Evolutionary conservation across 2,329 filamentous ascomycete species (phyloP), one percentile per base, ranked within the genome.

Genomic region (Nemania diffusa): DNA sequence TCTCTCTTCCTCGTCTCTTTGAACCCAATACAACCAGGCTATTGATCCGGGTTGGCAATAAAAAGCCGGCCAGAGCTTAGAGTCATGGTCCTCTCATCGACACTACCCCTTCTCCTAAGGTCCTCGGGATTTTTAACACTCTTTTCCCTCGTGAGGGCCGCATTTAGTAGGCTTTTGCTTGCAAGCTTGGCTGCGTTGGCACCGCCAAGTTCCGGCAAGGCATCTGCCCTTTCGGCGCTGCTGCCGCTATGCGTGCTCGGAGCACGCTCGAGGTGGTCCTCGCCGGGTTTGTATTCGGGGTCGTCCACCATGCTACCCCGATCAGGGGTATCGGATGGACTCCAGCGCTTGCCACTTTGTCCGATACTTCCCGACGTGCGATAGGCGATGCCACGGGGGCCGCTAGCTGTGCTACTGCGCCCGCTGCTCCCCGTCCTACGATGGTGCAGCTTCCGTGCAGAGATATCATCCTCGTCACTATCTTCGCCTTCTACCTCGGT

Each of bases 401-500:
- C 84, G 68, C 86, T 87, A 22, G 83, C 82, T 40, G 83, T 87
- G 76, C 88, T 94, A 78, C 90, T 93, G 70, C 91, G 86, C 22
- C 91, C 91, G 74, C 91, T 94, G 78, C 91, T 94, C 52, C 91
- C 90, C 24, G 88, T 91, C 70, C 92, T 84, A 69, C 88, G 88
- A 79, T 94, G 91, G 71, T 89, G 84, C 80, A 85, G 74, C 67
- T 83, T 84, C 72, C 82, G 79, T 73, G 78, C 76, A 57, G 79
- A 77, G 37, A 81, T 71, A 48, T 91, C 90, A 56, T 93, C 92
- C 51, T 93, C 91, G 59, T 93, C 92, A 76, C 90, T 93, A 73
- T 94, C 93, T 71, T 91, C 94, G 72, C 92, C 93, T 74, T 97
- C 94, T 15, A 98, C 92, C 79, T 99, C 96, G 57, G 92, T 97